Evolutionary conservation across 1,139 yeast genomes (phyloP).

Genomic region (Eremothecium coryli): DNA sequence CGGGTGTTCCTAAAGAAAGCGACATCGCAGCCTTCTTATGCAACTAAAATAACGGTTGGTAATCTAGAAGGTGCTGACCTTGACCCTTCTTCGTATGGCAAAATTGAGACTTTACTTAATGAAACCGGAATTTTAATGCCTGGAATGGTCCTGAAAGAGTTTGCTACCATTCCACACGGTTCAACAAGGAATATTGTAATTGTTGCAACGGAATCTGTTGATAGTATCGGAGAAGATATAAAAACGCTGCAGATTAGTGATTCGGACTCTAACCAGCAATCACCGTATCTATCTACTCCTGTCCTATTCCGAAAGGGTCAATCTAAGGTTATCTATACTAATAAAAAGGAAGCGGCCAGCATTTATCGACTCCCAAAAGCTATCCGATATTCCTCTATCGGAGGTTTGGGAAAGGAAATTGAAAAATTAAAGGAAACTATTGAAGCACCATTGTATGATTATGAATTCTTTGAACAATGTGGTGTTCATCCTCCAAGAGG

Average conservation of each 20-base stretch:
- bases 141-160: slow-evolving; percentile 36
- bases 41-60: slow-evolving; percentile 31
- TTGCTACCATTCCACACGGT: slow-evolving; percentile 15
- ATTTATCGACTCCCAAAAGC: slow-evolving; percentile 36
- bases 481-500: slow-evolving; percentile 93
- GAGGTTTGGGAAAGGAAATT: slow-evolving; percentile 69
- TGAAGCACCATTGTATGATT: slow-evolving; percentile 72
- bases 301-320: slow-evolving; percentile 37
- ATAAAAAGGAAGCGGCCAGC: slow-evolving; percentile 18
- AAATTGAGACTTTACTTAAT: slow-evolving; percentile 36
- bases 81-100: slow-evolving; percentile 19
- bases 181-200: slow-evolving; percentile 24
- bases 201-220: slow-evolving; percentile 20
- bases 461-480: slow-evolving; percentile 68
- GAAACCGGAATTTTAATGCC: slow-evolving; percentile 50
- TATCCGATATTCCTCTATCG: slow-evolving; percentile 47
- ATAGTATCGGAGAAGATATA: slow-evolving; percentile 31
- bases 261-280: background rate
- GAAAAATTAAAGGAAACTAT: slow-evolving; percentile 54
- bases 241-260: slow-evolving; percentile 22
- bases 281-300: slow-evolving; percentile 37
- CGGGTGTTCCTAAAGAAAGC: slow-evolving; percentile 45
- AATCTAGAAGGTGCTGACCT: slow-evolving; percentile 22
- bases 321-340: slow-evolving; percentile 29
- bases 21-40: slow-evolving; percentile 43